Percentiles rank a stretch among this genome's conserved stretches.
Evolutionary conservation across 768 basidiomycete genomes (phyloP).

Genomic region (Kwoniella sp.): DNA sequence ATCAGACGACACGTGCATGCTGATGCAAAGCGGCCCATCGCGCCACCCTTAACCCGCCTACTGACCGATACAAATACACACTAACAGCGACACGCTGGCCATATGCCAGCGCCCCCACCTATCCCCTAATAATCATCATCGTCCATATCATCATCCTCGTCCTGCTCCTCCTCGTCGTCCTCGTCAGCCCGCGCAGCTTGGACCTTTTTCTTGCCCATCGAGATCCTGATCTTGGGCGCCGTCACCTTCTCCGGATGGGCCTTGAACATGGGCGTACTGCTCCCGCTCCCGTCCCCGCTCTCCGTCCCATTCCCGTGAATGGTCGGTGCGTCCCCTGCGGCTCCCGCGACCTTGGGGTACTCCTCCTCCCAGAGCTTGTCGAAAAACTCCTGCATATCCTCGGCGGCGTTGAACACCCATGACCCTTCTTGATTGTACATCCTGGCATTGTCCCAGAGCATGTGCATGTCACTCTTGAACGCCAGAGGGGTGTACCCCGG

Average conservation of each 20-base stretch:
- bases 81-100: too few species aligned
- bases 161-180: conserved; percentile 61
- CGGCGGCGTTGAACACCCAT: conserved; percentile 90
- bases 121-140: conserved; percentile 20
- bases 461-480: conserved; percentile 73
- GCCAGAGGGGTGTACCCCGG: conserved; percentile 70
- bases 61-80: too few species aligned
- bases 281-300: conserved; percentile 24
- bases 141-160: conserved; percentile 58
- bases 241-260: conserved; percentile 48
- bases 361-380: conserved; percentile 63
- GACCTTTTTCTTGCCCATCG: conserved; percentile 18
- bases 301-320: conserved; percentile 8
- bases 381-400: conserved; percentile 89
- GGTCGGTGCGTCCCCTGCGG: neutral
- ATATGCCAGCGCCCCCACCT: conserved; percentile 6
- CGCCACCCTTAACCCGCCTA: too few species aligned
- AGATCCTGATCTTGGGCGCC: conserved; percentile 76
- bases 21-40: too few species aligned
- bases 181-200: conserved; percentile 4
- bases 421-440: conserved; percentile 92
- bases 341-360: conserved; percentile 12
- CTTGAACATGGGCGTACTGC: conserved; percentile 42
- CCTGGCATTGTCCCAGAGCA: conserved; percentile 91
- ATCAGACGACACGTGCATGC: too few species aligned